phyloP scores from a whole-genome alignment of 2,329 filamentous ascomycete genomes.

The Claviceps sp. region DNA sequence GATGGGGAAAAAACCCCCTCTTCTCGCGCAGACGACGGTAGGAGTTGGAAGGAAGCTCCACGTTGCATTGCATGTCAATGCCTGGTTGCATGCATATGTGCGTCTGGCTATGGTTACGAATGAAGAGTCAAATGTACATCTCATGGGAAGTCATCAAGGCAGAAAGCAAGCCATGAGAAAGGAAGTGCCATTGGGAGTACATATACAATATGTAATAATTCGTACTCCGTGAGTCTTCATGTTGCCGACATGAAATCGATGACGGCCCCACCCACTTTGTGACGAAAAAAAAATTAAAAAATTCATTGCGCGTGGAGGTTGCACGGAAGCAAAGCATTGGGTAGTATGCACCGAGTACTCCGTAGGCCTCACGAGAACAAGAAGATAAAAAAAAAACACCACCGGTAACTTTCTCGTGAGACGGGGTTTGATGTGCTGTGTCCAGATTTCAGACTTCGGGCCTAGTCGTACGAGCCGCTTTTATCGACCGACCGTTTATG shows the following conservation, averaged over 20 bases:
- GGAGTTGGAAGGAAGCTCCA: not conserved
- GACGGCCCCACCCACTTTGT: not conserved
- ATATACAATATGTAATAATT: not conserved
- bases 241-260: too few relatives aligned
- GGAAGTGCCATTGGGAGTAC: not conserved
- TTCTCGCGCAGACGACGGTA: not conserved
- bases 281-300: not conserved
- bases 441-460: not conserved
- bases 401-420: not conserved
- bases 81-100: too few relatives aligned
- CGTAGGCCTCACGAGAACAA: not conserved
- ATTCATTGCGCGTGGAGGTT: too few relatives aligned
- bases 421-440: too few relatives aligned
- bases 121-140: too few relatives aligned
- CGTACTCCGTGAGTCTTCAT: not conserved
- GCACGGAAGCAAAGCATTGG: too few relatives aligned
- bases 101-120: too few relatives aligned
- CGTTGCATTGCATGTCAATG: not conserved
- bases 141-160: too few relatives aligned
- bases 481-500: not conserved
- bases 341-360: too few relatives aligned
- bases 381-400: not conserved
- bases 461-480: not conserved
- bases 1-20: not conserved
- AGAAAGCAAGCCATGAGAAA: too few relatives aligned